Evolutionary conservation across 1,284 basidiomycete species (phyloP).

Genomic region (Bjerkandera adusta): DNA sequence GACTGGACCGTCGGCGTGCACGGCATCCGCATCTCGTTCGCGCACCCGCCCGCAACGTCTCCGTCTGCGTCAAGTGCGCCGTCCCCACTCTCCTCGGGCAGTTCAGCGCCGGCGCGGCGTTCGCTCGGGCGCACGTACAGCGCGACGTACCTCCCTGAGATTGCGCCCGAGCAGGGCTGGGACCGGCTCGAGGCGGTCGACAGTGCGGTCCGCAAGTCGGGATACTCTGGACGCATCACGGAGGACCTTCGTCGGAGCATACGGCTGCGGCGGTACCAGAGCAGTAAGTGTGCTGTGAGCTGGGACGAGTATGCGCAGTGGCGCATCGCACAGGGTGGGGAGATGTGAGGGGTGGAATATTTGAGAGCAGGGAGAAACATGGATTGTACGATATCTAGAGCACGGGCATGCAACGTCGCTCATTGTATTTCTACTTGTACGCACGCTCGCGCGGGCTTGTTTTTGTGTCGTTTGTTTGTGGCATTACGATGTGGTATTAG

Average conservation of each 20-base stretch:
- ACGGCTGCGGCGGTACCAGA: conserved; percentile 84
- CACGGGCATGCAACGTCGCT: background rate
- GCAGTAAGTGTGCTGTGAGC: conserved; percentile 64
- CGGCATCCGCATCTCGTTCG: conserved; percentile 89
- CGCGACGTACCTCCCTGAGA: conserved; percentile 95
- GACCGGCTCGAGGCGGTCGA: conserved; percentile 85
- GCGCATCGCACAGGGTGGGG: conserved; percentile 51
- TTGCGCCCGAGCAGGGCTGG: conserved; percentile 94
- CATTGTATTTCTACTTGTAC: background rate
- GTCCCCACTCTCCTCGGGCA: conserved; percentile 66
- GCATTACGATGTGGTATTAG: conserved; percentile 7
- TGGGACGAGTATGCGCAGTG: conserved; percentile 82
- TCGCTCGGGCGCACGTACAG: conserved; percentile 62
- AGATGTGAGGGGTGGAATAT: conserved; percentile 24
- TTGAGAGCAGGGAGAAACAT: background rate
- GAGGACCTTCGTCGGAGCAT: conserved; percentile 80
- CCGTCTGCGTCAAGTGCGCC: conserved; percentile 55
- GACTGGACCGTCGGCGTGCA: conserved; percentile 93
- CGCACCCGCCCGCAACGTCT: conserved; percentile 66
- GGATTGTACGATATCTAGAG: background rate
- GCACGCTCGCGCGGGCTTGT: background rate
- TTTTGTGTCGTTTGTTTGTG: background rate
- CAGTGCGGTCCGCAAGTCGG: conserved; percentile 91
- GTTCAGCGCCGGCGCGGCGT: conserved; percentile 50
- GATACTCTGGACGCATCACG: conserved; percentile 81